Conservation (phyloP, 176 grass and related monocot genomes). For the Paspalum vaginatum region DNA sequence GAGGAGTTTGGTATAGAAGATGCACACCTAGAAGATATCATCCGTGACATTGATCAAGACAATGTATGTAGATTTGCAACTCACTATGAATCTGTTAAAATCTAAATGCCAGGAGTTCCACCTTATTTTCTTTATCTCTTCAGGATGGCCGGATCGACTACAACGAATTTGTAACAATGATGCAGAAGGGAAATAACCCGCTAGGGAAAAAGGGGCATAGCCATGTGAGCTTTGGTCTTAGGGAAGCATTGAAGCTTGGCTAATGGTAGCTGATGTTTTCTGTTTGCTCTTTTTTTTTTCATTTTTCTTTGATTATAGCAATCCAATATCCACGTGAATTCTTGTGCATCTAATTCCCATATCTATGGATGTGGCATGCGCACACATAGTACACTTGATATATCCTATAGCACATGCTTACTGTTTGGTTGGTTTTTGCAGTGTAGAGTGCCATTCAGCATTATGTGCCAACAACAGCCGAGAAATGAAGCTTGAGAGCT, state of each 20-base stretch:
- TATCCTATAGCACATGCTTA: not conserved
- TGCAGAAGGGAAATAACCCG: constrained; percentile 92
- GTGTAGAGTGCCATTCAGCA: too few relatives aligned
- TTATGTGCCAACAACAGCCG: too few relatives aligned
- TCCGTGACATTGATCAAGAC: constrained; percentile 91
- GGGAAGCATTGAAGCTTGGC: constrained; percentile 87
- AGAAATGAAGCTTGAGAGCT: not conserved
- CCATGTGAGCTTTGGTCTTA: constrained; percentile 80
- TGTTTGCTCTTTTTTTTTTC: constrained; percentile 10
- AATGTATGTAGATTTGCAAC: constrained; percentile 62
- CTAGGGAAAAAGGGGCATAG: constrained; percentile 68
- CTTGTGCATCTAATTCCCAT: not conserved
- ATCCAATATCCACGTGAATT: not conserved
- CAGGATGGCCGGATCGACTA: constrained; percentile 98
- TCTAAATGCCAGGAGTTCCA: constrained; percentile 5
- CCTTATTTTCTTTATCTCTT: constrained; percentile 34
- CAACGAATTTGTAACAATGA: constrained; percentile 93
- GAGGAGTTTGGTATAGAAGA: constrained; percentile 92
- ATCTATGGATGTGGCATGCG: not conserved
- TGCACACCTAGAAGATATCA: constrained; percentile 81
- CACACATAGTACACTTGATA: too few relatives aligned
- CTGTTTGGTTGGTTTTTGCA: not conserved
- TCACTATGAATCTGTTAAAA: constrained; percentile 23
- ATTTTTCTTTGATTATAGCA: not conserved
- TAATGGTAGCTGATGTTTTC: constrained; percentile 45